These are phyloP conservation scores for Rhynchospora breviuscula DNA, from an alignment of 176 grass and related monocot genomes.

Conservation along the genomic window DNA sequence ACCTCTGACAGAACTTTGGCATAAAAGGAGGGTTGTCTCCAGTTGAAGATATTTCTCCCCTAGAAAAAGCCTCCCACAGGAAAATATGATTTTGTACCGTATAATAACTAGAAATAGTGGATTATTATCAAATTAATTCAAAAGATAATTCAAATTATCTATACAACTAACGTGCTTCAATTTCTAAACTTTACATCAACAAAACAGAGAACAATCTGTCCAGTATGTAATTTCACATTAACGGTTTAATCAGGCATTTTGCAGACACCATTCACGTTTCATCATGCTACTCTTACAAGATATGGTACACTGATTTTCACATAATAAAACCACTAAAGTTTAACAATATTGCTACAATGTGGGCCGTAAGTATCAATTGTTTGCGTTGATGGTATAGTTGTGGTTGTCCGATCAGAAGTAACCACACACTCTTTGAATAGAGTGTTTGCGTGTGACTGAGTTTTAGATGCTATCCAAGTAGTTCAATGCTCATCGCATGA, in stretches of 20 bases:
- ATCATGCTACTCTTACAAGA: neutral
- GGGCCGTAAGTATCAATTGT: too few relatives aligned
- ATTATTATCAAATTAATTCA: neutral
- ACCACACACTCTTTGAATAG: too few relatives aligned
- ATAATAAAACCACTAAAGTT: neutral
- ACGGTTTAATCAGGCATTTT: neutral
- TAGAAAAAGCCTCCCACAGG: neutral
- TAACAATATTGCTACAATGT: neutral
- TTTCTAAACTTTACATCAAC: slow-evolving; percentile 17
- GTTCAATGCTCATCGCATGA: neutral
- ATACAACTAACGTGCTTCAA: neutral
- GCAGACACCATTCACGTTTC: neutral
- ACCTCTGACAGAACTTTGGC: neutral
- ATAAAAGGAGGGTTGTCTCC: neutral
- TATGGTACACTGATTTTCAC: neutral
- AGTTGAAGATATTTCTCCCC: neutral
- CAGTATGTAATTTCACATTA: neutral
- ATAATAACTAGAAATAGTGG: neutral
- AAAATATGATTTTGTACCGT: neutral
- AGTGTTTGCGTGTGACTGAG: too few relatives aligned
- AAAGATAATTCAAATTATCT: neutral
- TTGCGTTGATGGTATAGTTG: too few relatives aligned
- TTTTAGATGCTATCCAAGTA: neutral
- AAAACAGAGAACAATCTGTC: neutral
- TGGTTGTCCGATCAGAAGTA: too few relatives aligned